phyloP scores from a whole-genome alignment of 1,284 basidiomycete species.

The Paramarasmius palmivorus region DNA sequence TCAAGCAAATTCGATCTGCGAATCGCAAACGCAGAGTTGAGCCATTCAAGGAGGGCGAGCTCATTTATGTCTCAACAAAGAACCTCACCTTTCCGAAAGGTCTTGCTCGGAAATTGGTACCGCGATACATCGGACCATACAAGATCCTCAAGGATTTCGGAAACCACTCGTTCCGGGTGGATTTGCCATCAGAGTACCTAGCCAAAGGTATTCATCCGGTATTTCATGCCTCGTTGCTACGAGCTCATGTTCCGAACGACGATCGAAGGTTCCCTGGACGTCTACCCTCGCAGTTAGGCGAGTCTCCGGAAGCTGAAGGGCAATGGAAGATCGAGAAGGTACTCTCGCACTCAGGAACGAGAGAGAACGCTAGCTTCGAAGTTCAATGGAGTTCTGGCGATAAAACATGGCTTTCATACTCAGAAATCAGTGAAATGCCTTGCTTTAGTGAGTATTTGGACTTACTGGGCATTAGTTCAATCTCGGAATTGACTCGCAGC shows the following conservation, averaged over 20 bases:
- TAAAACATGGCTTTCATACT: conserved; percentile 22
- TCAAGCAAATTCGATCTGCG: conserved; percentile 27
- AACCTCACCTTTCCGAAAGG: conserved; percentile 31
- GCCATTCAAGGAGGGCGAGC: conserved; percentile 24
- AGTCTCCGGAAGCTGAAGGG: conserved; percentile 7
- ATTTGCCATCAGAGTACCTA: conserved; percentile 22
- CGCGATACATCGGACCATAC: too few relatives aligned
- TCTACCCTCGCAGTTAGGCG: conserved; percentile 7
- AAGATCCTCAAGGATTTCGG: conserved; percentile 29
- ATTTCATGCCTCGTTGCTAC: conserved; percentile 26
- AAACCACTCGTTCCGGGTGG: conserved; percentile 25
- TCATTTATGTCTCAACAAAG: conserved; percentile 31
- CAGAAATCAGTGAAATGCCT: conserved; percentile 12
- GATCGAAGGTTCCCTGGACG: conserved; percentile 23
- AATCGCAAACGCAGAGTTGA: conserved; percentile 21
- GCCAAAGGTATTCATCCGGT: conserved; percentile 24
- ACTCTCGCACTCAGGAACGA: conserved; percentile 18
- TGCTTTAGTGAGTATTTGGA: conserved; percentile 20
- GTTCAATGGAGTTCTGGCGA: conserved; percentile 25
- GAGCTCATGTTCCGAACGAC: conserved; percentile 27
- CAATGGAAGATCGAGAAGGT: conserved; percentile 23
- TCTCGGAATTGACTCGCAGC: neutral
- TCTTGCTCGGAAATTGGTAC: conserved; percentile 23
- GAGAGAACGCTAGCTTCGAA: conserved; percentile 17
- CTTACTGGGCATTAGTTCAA: neutral